Evolutionary conservation across 192 early-diverging fungal genomes (phyloP).

Genomic region (Umbelopsis isabellina): DNA sequence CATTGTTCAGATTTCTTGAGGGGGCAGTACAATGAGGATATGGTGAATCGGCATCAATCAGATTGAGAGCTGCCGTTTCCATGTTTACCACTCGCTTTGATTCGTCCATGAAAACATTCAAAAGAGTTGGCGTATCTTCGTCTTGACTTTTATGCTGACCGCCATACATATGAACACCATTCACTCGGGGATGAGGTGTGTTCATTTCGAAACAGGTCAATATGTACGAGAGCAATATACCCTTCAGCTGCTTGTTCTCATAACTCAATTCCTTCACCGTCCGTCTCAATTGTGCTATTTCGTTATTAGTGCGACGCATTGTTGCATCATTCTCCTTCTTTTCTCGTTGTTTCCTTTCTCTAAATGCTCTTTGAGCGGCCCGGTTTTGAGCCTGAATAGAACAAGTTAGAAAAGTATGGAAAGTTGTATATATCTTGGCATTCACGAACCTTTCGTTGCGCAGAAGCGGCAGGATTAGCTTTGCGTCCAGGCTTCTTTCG

Average conservation of each 20-base stretch:
- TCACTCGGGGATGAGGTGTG: neutral
- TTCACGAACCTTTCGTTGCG: slow-evolving; percentile 27
- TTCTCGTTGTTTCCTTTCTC: slow-evolving; percentile 32
- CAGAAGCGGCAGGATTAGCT: slow-evolving; percentile 32
- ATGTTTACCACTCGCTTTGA: neutral
- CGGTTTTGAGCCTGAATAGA: slow-evolving; percentile 31
- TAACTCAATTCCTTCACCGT: neutral
- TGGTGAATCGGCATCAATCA: neutral
- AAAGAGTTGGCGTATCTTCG: neutral
- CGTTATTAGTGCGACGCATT: neutral
- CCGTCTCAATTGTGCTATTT: neutral
- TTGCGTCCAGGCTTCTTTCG: slow-evolving; percentile 39
- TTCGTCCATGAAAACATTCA: slow-evolving; percentile 9
- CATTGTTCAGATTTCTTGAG: slow-evolving; percentile 5
- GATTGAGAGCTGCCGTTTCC: neutral
- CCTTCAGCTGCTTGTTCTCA: slow-evolving; percentile 16
- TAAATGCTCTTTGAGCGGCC: slow-evolving; percentile 31
- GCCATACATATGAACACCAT: neutral
- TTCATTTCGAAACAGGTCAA: slow-evolving; percentile 17
- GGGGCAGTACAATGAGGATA: slow-evolving; percentile 8
- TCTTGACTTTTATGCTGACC: neutral
- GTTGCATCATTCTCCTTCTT: slow-evolving; percentile 26
- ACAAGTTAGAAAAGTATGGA: neutral
- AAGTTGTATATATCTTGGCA: neutral
- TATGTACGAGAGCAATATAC: neutral